Evolutionary conservation across 108 stramenopile genomes (phyloP).

Genomic region (Mayamaea pseudoterrestris): DNA sequence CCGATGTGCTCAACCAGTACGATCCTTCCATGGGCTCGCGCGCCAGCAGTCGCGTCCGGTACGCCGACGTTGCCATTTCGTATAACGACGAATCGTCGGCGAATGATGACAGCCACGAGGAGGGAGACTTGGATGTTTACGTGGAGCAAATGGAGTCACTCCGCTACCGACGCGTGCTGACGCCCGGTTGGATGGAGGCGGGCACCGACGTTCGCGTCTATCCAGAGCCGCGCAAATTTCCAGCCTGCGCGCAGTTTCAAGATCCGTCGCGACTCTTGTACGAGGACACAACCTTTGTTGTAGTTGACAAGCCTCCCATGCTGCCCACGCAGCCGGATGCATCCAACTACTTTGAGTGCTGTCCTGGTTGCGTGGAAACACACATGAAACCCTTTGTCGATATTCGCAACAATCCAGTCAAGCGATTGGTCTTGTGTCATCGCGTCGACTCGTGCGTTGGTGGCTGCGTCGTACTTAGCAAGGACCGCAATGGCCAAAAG

Average conservation of each 20-base stretch:
- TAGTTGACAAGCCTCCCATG: slow-evolving; percentile 88
- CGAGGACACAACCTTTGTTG: slow-evolving; percentile 80
- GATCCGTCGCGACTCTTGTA: slow-evolving; percentile 47
- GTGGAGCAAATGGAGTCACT: slow-evolving; percentile 48
- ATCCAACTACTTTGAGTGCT: slow-evolving; percentile 75
- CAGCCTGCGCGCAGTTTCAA: slow-evolving; percentile 69
- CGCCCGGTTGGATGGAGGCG: slow-evolving; percentile 43
- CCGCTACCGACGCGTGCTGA: slow-evolving; percentile 61
- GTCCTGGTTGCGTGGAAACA: slow-evolving; percentile 68
- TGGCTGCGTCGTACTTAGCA: slow-evolving; percentile 80
- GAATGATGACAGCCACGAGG: slow-evolving; percentile 16
- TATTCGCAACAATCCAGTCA: slow-evolving; percentile 42
- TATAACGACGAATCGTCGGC: background rate
- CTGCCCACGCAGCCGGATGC: slow-evolving; percentile 83
- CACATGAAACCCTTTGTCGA: slow-evolving; percentile 65
- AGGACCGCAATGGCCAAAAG: slow-evolving; percentile 74
- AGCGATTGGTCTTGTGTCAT: slow-evolving; percentile 69
- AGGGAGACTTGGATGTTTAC: slow-evolving; percentile 47
- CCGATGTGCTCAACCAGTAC: slow-evolving; percentile 62
- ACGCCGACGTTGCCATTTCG: slow-evolving; percentile 21
- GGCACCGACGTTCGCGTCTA: slow-evolving; percentile 78
- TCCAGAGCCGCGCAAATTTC: slow-evolving; percentile 69
- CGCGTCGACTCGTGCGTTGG: slow-evolving; percentile 79
- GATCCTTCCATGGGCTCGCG: slow-evolving; percentile 12
- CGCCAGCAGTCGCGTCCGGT: slow-evolving; percentile 10